These are phyloP conservation scores for Polytrichum commune DNA, from an alignment of 225 moss, liverwort and hornwort genomes.

Conservation along the genomic window DNA sequence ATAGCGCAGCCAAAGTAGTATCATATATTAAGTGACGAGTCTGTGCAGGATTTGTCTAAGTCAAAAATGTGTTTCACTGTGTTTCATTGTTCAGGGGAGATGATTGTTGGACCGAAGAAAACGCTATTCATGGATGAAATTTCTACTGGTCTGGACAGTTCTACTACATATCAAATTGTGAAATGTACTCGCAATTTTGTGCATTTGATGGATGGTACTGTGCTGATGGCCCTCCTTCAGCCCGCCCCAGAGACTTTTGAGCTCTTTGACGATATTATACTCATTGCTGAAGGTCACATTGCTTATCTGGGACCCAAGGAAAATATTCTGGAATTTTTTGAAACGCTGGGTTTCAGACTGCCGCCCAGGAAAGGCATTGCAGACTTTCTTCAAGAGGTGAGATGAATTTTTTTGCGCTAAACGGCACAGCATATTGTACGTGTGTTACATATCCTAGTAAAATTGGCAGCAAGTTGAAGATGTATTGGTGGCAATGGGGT, in stretches of 20 bases:
- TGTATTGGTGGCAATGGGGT: too few species aligned
- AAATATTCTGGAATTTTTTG: slow-evolving; percentile 55
- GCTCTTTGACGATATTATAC: slow-evolving; percentile 55
- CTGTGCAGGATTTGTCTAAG: too few species aligned
- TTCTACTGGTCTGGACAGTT: slow-evolving; percentile 62
- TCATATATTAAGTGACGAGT: too few species aligned
- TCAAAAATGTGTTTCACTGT: too few species aligned
- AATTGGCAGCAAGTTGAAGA: too few species aligned
- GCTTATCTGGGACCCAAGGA: slow-evolving; percentile 54
- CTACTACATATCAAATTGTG: slow-evolving; percentile 59
- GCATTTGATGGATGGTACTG: slow-evolving; percentile 58
- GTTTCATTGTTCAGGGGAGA: slow-evolving; percentile 37
- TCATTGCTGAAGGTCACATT: slow-evolving; percentile 59
- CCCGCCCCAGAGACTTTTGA: slow-evolving; percentile 65
- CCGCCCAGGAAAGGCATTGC: slow-evolving; percentile 62
- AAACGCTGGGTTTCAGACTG: slow-evolving; percentile 47
- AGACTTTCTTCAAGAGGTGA: slow-evolving; percentile 65
- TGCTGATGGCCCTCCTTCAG: slow-evolving; percentile 65
- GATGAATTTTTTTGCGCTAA: not conserved
- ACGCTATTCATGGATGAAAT: slow-evolving; percentile 68
- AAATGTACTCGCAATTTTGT: slow-evolving; percentile 59
- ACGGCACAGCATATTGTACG: not conserved
- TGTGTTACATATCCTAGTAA: too few species aligned
- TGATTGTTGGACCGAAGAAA: slow-evolving; percentile 66
- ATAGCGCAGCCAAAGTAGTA: too few species aligned